Conservation (phyloP, 306 rosid species). For the Gynostemma pentaphyllum region DNA sequence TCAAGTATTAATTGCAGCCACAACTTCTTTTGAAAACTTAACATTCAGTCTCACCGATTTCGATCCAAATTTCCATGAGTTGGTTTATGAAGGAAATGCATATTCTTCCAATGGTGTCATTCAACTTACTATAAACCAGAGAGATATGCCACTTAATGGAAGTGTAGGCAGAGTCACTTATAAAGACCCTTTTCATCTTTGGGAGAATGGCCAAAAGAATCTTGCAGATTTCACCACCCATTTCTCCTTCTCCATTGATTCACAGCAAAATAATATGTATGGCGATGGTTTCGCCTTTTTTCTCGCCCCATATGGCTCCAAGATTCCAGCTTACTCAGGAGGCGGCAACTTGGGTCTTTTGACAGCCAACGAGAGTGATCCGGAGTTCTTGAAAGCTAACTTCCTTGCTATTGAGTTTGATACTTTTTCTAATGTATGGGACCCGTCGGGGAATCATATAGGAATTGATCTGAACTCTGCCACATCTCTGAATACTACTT, state of each 20-base stretch:
- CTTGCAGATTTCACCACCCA: conserved; percentile 12
- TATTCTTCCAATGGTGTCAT: background rate
- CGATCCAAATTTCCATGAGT: background rate
- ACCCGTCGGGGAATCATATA: conserved; percentile 9
- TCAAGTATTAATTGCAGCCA: background rate
- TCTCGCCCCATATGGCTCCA: conserved; percentile 1
- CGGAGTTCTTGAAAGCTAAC: background rate
- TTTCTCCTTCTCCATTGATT: conserved; percentile 15
- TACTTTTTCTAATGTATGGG: background rate
- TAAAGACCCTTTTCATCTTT: conserved; percentile 9
- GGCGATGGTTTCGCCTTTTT: conserved; percentile 18
- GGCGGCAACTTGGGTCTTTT: conserved; percentile 11
- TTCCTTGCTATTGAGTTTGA: conserved; percentile 24
- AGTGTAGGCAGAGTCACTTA: background rate
- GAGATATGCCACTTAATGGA: background rate
- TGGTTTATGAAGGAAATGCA: conserved; percentile 4
- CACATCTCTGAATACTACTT: background rate
- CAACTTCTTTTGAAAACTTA: background rate
- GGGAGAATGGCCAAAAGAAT: background rate
- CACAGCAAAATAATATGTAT: background rate
- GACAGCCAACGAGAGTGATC: background rate
- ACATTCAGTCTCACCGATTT: background rate
- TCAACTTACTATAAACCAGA: conserved; percentile 2
- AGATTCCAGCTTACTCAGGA: conserved; percentile 6
- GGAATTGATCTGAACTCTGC: conserved; percentile 7